These are phyloP conservation scores for Cnidoscolus chayamansa DNA, from an alignment of 441 rosid species.

Conservation along the genomic window DNA sequence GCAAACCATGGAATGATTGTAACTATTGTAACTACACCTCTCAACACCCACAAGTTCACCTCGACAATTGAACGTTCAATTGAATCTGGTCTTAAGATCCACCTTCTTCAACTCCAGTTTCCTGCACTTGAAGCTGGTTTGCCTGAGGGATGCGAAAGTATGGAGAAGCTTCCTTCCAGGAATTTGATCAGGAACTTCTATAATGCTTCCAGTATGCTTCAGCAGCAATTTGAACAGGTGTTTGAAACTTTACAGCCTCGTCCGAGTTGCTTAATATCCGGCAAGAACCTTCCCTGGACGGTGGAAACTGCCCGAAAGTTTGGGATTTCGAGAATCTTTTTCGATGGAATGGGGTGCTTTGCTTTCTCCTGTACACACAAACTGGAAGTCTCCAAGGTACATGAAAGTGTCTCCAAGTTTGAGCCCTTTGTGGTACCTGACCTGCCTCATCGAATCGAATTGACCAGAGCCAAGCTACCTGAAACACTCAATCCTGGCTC, in stretches of 20 bases:
- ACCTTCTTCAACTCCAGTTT: constrained; percentile 26
- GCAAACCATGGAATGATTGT: constrained; percentile 32
- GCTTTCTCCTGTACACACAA: constrained; percentile 25
- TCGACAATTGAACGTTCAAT: constrained; percentile 22
- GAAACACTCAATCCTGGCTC: constrained; percentile 13
- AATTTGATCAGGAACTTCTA: constrained; percentile 27
- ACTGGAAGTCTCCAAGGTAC: constrained; percentile 20
- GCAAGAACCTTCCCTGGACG: constrained; percentile 38
- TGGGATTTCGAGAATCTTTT: constrained; percentile 40
- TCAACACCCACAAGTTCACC: constrained; percentile 24
- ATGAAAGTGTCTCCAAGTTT: constrained; percentile 19
- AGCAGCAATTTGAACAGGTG: constrained; percentile 28
- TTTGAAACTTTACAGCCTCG: constrained; percentile 25
- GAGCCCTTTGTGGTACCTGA: constrained; percentile 47
- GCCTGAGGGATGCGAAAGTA: constrained; percentile 35
- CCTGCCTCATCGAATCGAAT: constrained; percentile 40
- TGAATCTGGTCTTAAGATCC: constrained; percentile 28
- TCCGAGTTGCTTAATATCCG: constrained; percentile 43
- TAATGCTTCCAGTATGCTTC: constrained; percentile 26
- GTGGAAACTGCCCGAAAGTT: constrained; percentile 32
- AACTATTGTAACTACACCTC: constrained; percentile 36
- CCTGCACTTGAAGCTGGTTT: constrained; percentile 28
- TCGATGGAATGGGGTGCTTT: constrained; percentile 41
- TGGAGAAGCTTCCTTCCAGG: constrained; percentile 35
- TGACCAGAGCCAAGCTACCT: constrained; percentile 39